Conservation (phyloP, 768 basidiomycete species). For the Cyclocybe cylindracea region DNA sequence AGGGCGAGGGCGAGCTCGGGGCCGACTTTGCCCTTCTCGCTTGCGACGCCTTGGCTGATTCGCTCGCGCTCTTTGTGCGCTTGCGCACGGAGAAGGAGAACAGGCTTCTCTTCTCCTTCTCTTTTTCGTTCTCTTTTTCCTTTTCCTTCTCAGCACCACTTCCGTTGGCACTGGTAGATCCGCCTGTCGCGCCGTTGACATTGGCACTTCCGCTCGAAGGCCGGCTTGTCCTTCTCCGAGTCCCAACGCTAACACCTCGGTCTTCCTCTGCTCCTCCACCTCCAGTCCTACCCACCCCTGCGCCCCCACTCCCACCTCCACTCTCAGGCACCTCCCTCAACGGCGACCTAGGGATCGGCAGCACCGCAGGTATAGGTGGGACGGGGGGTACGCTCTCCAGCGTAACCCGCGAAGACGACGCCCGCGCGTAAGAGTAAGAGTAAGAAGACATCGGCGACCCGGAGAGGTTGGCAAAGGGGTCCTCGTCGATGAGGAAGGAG, state of each 20-base stretch:
- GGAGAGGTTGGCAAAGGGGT: slow-evolving; percentile 69
- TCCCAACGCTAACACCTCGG: no score
- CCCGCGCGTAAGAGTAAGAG: not conserved
- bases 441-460: slow-evolving; percentile 15
- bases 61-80: no score
- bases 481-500: slow-evolving; percentile 62
- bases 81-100: not conserved
- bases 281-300: not conserved
- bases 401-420: slow-evolving; percentile 1
- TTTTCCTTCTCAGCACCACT: no score
- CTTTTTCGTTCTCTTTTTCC: not conserved
- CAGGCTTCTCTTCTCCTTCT: not conserved
- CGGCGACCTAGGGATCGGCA: slow-evolving; percentile 11
- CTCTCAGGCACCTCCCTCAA: slow-evolving; percentile 5
- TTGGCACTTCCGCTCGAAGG: no score
- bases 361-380: not conserved
- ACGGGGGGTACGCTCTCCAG: not conserved
- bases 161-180: no score
- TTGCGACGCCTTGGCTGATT: not conserved
- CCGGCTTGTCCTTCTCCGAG: no score
- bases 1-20: not conserved
- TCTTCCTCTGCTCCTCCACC: no score
- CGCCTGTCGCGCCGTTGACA: no score
- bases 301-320: not conserved
- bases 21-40: not conserved